phyloP scores from a whole-genome alignment of 306 rosid genomes.

The Pyrus pyrifolia region DNA sequence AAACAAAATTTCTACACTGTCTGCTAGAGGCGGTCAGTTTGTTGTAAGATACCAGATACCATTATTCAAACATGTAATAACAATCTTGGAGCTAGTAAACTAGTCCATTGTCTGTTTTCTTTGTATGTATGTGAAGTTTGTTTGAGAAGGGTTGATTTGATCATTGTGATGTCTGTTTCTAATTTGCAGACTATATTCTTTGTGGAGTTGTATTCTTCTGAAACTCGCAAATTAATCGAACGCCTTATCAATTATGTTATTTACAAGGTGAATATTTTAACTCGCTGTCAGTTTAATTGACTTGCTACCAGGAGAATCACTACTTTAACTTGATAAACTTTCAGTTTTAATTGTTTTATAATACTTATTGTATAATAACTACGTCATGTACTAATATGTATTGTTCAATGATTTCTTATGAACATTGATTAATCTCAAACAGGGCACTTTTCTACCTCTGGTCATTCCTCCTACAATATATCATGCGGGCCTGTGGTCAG shows the following conservation, averaged over 20 bases:
- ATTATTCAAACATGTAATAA: neutral
- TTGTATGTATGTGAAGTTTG: neutral
- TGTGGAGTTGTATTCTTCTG: conserved; percentile 71
- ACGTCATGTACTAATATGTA: neutral
- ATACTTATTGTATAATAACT: neutral
- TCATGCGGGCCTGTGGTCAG: conserved; percentile 82
- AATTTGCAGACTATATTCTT: conserved; percentile 77
- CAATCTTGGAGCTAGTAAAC: neutral
- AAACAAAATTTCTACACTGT: neutral
- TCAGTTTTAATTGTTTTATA: neutral
- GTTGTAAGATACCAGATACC: neutral
- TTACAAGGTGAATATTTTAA: conserved; percentile 63
- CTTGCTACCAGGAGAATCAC: neutral
- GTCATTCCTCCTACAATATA: conserved; percentile 81
- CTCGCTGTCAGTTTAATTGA: neutral
- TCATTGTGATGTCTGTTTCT: conserved; percentile 18
- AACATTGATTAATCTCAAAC: conserved; percentile 21
- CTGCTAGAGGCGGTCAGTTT: neutral
- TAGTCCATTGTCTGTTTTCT: neutral
- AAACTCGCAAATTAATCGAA: conserved; percentile 70
- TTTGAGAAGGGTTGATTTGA: neutral
- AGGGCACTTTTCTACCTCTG: conserved; percentile 89
- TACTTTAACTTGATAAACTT: neutral
- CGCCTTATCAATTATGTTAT: conserved; percentile 83
- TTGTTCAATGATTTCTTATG: conserved; percentile 3